A percentile compares a stretch with the other conserved stretches of the same genome.
Evolutionary conservation across 371 early-diverging fungal genomes (phyloP).

Genomic region (Mucor ambiguus): DNA sequence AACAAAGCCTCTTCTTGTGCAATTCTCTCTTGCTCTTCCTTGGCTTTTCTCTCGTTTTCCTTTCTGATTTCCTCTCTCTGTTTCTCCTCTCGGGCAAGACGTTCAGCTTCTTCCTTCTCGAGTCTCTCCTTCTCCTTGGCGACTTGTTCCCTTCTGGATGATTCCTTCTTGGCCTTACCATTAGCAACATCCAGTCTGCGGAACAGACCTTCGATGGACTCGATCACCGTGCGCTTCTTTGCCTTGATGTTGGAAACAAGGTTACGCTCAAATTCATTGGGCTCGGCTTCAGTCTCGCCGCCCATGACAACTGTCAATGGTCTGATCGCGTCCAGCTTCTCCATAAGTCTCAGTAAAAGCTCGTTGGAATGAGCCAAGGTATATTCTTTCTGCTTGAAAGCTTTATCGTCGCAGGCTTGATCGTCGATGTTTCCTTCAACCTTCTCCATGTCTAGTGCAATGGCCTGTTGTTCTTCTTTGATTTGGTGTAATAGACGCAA

Average conservation of each 20-base stretch:
- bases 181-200: conserved; percentile 21
- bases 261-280: conserved; percentile 24
- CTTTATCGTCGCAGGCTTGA: conserved; percentile 19
- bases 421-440: conserved; percentile 12
- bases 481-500: conserved; percentile 30
- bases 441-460: conserved; percentile 19
- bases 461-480: conserved; percentile 23
- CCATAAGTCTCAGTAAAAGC: conserved; percentile 37
- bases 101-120: conserved; percentile 25
- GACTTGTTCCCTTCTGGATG: conserved; percentile 14
- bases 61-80: conserved; percentile 7
- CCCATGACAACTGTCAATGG: conserved; percentile 34
- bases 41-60: conserved; percentile 11
- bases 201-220: conserved; percentile 25
- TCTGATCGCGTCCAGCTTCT: conserved; percentile 42
- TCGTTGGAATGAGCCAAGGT: conserved; percentile 40
- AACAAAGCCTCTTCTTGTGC: conserved; percentile 23
- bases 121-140: conserved; percentile 18
- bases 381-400: conserved; percentile 27
- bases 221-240: conserved; percentile 34
- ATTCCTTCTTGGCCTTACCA: conserved; percentile 12
- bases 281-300: conserved; percentile 6
- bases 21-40: conserved; percentile 18
- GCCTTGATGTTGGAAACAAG: conserved; percentile 32
- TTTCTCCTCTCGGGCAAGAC: conserved; percentile 10